Base-by-base conservation (phyloP, 1,139 yeast genomes). In the Candida sojae region DNA sequence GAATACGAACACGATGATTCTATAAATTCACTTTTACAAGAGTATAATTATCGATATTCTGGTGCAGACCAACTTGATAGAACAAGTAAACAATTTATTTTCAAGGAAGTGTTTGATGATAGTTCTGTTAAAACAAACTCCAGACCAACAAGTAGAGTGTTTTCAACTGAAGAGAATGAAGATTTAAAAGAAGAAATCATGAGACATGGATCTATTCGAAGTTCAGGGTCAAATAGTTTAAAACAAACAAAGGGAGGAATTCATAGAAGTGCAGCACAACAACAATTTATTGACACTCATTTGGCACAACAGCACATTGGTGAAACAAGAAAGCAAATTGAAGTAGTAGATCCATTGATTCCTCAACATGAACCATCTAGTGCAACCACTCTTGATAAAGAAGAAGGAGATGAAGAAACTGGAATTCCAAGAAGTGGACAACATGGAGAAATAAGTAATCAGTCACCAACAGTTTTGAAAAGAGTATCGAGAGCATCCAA, bases 81-180 rank as follows among this genome's bases (percentile, higher is more conserved):
- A 28, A 39, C 41, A 7, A 43, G 30, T 17, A 35, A 43, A n/a
- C 42, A 45, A 29, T 65, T 66, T 49, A 50, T 67, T 5, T 69
- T 70, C 47, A 57, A 60, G 47, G 75, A 70, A 49, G 66, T 66
- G 25, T 68, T 71, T 48, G 71, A 66, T 45, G 70, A 67, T 31
- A 29, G 36, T 9, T 45, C 51, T 13, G 31, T 48, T 6, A 45
- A 39, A 32, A 39, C 39, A 6, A 34, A 44, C 11, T 40, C 48
- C 17, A 39, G 53, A 41, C 52, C 49, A 21, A 23, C 45, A 29
- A 48, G 51, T 30, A 41, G 34, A 13, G 30, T 34, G 6, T 28
- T 39, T 12, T 42, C 45, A 1, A 17, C 28, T 3, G 47, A 46
- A 23, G 52, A 49, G 35, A 42, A 38, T 32, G 43, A 42, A 46